Evolutionary conservation across 352 stramenopile species (phyloP).

Genomic region (Phytophthora meadii): DNA sequence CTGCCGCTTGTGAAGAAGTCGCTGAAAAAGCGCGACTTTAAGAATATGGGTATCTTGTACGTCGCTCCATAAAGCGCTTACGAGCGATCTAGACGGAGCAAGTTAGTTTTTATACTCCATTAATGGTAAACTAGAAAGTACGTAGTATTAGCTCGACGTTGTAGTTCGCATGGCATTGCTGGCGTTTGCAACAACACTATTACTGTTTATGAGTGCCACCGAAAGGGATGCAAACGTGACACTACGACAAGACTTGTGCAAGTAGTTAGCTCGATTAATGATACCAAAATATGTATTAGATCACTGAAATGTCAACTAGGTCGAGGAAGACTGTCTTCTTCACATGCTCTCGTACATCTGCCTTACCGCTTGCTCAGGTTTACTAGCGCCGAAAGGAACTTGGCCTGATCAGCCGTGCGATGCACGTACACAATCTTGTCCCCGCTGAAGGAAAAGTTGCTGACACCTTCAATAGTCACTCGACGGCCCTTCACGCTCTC

Average conservation of each 20-base stretch:
- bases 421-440: conserved; percentile 92
- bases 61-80: conserved; percentile 20
- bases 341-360: neutral
- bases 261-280: too few relatives aligned
- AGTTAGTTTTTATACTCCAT: conserved; percentile 26
- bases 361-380: conserved; percentile 76
- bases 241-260: too few relatives aligned
- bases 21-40: conserved; percentile 88
- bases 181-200: too few relatives aligned
- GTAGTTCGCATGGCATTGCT: neutral
- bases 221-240: too few relatives aligned
- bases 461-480: conserved; percentile 86
- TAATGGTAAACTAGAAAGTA: conserved; percentile 49
- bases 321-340: neutral
- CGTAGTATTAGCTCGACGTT: conserved; percentile 31
- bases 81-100: conserved; percentile 25
- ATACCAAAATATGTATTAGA: conserved; percentile 5
- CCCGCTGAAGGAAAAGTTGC: conserved; percentile 88
- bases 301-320: conserved; percentile 7
- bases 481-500: conserved; percentile 81
- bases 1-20: conserved; percentile 81
- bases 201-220: too few relatives aligned
- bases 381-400: conserved; percentile 86
- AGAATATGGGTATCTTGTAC: conserved; percentile 81
- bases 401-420: conserved; percentile 87